Percentiles rank a stretch among this genome's conserved stretches.
Evolutionary conservation across 371 early-diverging fungal genomes (phyloP).

Genomic region (Umbelopsis sp.): DNA sequence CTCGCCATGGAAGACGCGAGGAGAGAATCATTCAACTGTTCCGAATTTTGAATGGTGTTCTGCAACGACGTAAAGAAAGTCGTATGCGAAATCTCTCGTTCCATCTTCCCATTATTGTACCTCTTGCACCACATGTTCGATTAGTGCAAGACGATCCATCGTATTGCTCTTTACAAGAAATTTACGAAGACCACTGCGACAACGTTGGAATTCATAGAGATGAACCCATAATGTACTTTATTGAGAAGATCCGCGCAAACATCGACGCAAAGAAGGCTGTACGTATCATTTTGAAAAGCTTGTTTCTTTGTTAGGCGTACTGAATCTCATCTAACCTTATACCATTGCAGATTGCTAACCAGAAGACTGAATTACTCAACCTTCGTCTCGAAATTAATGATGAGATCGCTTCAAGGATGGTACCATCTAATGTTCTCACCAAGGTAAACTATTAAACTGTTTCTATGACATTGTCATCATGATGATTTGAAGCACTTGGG

Average conservation of each 20-base stretch:
- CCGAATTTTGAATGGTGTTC: conserved; percentile 83
- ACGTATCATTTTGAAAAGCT: conserved; percentile 15
- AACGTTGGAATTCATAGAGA: conserved; percentile 73
- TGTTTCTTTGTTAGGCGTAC: background rate
- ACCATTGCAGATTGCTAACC: conserved; percentile 31
- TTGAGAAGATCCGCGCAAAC: conserved; percentile 61
- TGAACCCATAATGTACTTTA: conserved; percentile 78
- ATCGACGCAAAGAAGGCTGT: conserved; percentile 45
- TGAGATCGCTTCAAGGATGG: conserved; percentile 74
- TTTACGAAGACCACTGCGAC: conserved; percentile 85
- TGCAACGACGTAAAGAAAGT: conserved; percentile 79
- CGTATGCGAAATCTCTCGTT: conserved; percentile 84
- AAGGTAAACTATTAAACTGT: conserved; percentile 39
- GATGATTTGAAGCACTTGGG: background rate
- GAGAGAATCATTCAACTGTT: conserved; percentile 94
- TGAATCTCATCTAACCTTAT: background rate
- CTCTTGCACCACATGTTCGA: conserved; percentile 92
- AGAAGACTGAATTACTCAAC: conserved; percentile 72
- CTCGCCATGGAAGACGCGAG: conserved; percentile 87
- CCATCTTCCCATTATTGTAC: conserved; percentile 90
- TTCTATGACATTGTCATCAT: background rate
- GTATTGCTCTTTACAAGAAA: conserved; percentile 83
- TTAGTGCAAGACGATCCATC: conserved; percentile 91
- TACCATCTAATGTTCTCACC: conserved; percentile 82
- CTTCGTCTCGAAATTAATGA: conserved; percentile 82